Conservation (phyloP, 2,329 filamentous ascomycete species). For the Fusarium tupiense region DNA sequence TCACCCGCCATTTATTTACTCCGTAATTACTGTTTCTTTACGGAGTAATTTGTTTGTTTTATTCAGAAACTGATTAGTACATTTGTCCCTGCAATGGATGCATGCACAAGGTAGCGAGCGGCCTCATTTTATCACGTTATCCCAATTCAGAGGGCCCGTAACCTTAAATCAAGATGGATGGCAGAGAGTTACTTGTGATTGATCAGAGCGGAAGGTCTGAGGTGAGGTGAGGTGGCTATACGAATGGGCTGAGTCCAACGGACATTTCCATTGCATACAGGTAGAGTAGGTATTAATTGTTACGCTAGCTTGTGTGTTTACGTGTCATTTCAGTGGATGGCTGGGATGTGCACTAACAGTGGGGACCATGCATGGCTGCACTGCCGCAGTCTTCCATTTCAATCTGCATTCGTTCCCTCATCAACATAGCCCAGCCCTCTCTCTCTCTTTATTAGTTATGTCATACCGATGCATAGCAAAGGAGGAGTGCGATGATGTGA, state of each 20-base stretch:
- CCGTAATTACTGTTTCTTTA: not conserved
- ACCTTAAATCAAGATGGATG: constrained; percentile 10
- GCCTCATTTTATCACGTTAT: constrained; percentile 1
- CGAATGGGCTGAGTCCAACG: constrained; percentile 29
- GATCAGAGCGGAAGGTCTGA: not conserved
- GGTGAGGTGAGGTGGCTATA: constrained; percentile 18
- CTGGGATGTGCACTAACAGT: constrained; percentile 12
- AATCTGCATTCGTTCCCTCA: constrained; percentile 6
- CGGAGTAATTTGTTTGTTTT: not conserved
- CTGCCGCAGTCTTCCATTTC: constrained; percentile 15
- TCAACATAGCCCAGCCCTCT: constrained; percentile 9
- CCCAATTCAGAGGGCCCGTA: not conserved
- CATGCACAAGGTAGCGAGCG: not conserved
- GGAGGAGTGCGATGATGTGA: not conserved
- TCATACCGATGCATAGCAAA: constrained; percentile 10
- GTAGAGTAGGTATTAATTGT: not conserved
- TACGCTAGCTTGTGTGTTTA: not conserved
- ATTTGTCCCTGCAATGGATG: not conserved
- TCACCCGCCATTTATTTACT: not conserved
- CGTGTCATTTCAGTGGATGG: not conserved
- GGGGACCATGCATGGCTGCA: constrained; percentile 18
- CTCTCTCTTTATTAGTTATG: not conserved
- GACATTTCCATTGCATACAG: constrained; percentile 5
- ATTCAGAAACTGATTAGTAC: not conserved
- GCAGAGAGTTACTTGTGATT: not conserved